A percentile compares a stretch with the other conserved stretches of the same genome.
phyloP scores from a whole-genome alignment of 2,329 filamentous ascomycete genomes.

The Penicillium sp. region DNA sequence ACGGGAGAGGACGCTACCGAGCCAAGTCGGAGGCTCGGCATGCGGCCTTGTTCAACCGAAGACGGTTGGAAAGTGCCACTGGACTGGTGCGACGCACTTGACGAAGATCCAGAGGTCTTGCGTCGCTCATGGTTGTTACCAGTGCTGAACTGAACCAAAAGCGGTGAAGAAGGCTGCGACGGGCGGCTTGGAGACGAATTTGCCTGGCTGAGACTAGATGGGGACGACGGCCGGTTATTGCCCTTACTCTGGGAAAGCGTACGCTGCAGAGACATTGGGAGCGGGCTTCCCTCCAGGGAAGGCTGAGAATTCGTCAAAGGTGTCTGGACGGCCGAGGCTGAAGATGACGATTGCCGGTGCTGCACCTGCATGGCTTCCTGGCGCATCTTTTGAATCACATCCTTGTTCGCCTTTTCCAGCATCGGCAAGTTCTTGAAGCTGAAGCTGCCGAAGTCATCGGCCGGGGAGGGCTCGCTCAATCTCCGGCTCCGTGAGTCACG shows the following conservation, averaged over 20 bases:
- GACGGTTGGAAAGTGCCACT: conserved; percentile 67
- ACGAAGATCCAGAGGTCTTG: conserved; percentile 89
- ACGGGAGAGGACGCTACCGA: conserved; percentile 57
- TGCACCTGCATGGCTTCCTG: conserved; percentile 80
- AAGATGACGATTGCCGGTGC: conserved; percentile 45
- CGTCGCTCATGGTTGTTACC: conserved; percentile 78
- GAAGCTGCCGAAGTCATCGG: conserved; percentile 95
- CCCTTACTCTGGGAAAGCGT: conserved; percentile 80
- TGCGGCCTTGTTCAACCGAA: conserved; percentile 68
- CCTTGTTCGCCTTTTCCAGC: conserved; percentile 96
- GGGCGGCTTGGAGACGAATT: conserved; percentile 84
- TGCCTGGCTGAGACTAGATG: conserved; percentile 72
- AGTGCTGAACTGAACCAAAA: conserved; percentile 95
- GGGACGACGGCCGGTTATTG: conserved; percentile 76
- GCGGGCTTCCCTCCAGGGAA: conserved; percentile 78
- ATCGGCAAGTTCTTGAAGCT: conserved; percentile 97
- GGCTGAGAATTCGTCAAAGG: conserved; percentile 40
- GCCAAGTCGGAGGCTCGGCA: conserved; percentile 51
- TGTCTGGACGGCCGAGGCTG: conserved; percentile 26
- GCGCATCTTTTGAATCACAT: conserved; percentile 93
- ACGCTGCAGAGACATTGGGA: conserved; percentile 76
- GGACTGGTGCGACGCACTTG: conserved; percentile 77
- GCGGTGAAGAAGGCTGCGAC: conserved; percentile 80
- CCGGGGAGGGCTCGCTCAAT: conserved; percentile 81
- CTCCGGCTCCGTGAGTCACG: conserved; percentile 84